Percentiles rank a stretch among this genome's conserved stretches.
phyloP scores from a whole-genome alignment of 2,329 filamentous ascomycete genomes.

The Colletotrichum tabaci region DNA sequence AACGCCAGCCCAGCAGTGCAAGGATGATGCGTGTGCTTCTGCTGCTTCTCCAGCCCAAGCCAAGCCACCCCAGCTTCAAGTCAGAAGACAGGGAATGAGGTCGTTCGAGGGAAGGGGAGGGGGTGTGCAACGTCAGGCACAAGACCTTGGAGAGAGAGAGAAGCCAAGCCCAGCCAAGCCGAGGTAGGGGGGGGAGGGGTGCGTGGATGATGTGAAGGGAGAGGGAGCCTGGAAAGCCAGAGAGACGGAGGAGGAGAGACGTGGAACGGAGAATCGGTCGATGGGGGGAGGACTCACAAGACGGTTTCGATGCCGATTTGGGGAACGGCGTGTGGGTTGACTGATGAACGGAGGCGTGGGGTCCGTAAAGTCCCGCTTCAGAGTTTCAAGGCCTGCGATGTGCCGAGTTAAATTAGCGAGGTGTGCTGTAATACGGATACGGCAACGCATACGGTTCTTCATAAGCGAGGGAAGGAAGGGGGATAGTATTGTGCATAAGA shows the following conservation, averaged over 20 bases:
- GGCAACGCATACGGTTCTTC: not conserved
- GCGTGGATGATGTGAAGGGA: not conserved
- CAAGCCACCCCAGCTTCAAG: slow-evolving; percentile 21
- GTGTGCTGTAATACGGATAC: not conserved
- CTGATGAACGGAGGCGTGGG: slow-evolving; percentile 1
- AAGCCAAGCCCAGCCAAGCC: slow-evolving; percentile 32
- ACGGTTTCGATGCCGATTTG: slow-evolving; percentile 14
- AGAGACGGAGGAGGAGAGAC: not conserved
- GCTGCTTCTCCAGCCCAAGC: slow-evolving; percentile 14
- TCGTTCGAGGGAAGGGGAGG: not conserved
- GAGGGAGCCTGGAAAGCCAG: not conserved
- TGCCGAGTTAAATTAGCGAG: not conserved
- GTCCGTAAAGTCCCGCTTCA: slow-evolving; percentile 11
- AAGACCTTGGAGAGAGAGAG: slow-evolving; percentile 17
- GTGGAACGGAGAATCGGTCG: not conserved
- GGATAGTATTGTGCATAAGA: not conserved
- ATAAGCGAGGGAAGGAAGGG: not conserved
- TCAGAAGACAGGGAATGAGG: slow-evolving; percentile 31
- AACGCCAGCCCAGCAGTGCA: slow-evolving; percentile 15
- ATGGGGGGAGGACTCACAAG: not conserved
- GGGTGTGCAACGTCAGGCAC: slow-evolving; percentile 36
- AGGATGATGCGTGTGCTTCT: slow-evolving; percentile 27
- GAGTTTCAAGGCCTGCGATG: slow-evolving; percentile 2
- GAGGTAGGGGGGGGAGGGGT: slow-evolving; percentile 3
- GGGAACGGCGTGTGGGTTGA: slow-evolving; percentile 10